A percentile compares a stretch with the other conserved stretches of the same genome.
phyloP scores from a whole-genome alignment of 306 rosid genomes.

The Gastrolobium villosum region DNA sequence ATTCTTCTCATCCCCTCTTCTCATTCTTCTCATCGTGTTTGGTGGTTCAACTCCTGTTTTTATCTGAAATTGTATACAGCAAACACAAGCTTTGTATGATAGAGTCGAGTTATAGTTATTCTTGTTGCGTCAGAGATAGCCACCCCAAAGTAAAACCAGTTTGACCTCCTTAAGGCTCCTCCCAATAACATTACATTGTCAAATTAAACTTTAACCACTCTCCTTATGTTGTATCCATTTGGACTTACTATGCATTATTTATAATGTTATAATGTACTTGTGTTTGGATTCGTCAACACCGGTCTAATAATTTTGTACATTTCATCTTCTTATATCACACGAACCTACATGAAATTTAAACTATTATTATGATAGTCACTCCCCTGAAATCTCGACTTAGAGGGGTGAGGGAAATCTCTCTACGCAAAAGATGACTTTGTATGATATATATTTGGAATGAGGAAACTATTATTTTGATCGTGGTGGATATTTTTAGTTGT shows the following conservation, averaged over 20 bases:
- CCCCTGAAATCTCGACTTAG: too few species aligned
- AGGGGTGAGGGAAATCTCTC: too few species aligned
- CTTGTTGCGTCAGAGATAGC: too few species aligned
- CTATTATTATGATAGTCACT: neutral
- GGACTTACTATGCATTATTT: neutral
- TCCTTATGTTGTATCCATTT: neutral
- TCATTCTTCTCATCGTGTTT: too few species aligned
- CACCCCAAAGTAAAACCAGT: neutral
- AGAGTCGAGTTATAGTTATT: neutral
- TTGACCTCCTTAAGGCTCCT: neutral
- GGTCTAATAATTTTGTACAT: too few species aligned
- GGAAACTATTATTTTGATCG: neutral
- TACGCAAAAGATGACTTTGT: too few species aligned
- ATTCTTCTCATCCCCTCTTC: neutral
- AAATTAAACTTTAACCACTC: neutral
- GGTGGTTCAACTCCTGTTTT: too few species aligned
- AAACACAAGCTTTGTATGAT: neutral
- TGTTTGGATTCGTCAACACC: too few species aligned
- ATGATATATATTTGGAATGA: too few species aligned
- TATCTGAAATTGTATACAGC: too few species aligned
- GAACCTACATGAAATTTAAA: neutral
- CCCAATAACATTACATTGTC: neutral
- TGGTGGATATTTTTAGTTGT: slow-evolving; percentile 1
- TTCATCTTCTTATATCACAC: too few species aligned
- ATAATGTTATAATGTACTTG: too few species aligned